A percentile compares a stretch with the other conserved stretches of the same genome.
phyloP scores from a whole-genome alignment of 805 yeast genomes.

The Wickerhamiella spandovensis region DNA sequence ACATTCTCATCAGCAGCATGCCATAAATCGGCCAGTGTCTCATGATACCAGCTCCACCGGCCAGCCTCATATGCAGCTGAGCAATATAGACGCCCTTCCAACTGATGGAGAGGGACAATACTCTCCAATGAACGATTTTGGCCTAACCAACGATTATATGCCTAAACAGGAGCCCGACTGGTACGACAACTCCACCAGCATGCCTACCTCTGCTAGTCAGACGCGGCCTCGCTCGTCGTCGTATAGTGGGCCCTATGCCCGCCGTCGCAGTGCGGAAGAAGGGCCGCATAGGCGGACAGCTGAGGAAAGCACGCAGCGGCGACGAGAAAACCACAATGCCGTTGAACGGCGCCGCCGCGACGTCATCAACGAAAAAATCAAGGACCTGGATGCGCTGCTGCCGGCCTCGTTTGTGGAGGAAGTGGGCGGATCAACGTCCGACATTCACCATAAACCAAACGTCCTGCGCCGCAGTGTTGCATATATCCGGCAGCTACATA shows the following conservation, averaged over 20 bases:
- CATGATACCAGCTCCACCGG: neutral
- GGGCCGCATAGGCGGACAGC: neutral
- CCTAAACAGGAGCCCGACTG: neutral
- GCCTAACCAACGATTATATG: neutral
- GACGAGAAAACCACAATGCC: constrained; percentile 86
- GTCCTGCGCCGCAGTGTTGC: constrained; percentile 69
- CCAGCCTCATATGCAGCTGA: too few species aligned
- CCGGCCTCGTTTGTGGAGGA: constrained; percentile 36
- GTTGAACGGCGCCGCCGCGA: constrained; percentile 89
- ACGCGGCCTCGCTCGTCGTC: neutral
- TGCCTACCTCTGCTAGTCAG: neutral
- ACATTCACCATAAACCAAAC: constrained; percentile 72
- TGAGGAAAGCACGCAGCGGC: constrained; percentile 28
- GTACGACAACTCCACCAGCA: neutral
- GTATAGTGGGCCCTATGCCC: neutral
- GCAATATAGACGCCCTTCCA: neutral
- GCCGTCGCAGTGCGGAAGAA: neutral
- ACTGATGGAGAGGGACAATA: neutral
- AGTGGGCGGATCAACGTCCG: constrained; percentile 7
- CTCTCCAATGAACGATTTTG: neutral
- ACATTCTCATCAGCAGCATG: neutral
- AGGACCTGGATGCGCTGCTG: constrained; percentile 65
- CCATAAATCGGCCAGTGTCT: neutral
- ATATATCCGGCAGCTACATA: constrained; percentile 51
- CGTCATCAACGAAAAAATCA: constrained; percentile 74